These are phyloP conservation scores for Cyberlindnera mrakii DNA, from an alignment of 805 yeast genomes.

Conservation along the genomic window DNA sequence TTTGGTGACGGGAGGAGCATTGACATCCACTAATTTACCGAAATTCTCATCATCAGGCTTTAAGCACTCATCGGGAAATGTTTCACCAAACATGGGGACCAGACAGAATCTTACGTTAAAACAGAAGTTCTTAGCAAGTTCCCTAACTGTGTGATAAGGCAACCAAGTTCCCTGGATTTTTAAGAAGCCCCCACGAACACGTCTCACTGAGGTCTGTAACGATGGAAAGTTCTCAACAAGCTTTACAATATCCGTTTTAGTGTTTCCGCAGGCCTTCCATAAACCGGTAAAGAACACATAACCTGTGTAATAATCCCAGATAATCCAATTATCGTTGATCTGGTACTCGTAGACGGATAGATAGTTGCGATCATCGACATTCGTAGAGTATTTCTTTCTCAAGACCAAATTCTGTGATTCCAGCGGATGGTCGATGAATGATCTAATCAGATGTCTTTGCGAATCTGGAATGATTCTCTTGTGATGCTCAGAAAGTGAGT, in stretches of 20 bases:
- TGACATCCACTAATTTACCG: slow-evolving; percentile 19
- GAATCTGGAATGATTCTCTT: slow-evolving; percentile 18
- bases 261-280: slow-evolving; percentile 36
- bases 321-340: slow-evolving; percentile 64
- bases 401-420: slow-evolving; percentile 7
- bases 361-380: slow-evolving; percentile 65
- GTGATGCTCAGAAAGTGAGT: slow-evolving; percentile 9
- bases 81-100: slow-evolving; percentile 73
- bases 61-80: slow-evolving; percentile 39
- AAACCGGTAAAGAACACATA: slow-evolving; percentile 17
- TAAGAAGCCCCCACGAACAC: slow-evolving; percentile 86
- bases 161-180: slow-evolving; percentile 96
- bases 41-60: slow-evolving; percentile 18
- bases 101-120: slow-evolving; percentile 69
- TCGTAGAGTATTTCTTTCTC: slow-evolving; percentile 57
- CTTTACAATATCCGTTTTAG: slow-evolving; percentile 73
- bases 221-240: slow-evolving; percentile 34
- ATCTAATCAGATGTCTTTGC: slow-evolving; percentile 13
- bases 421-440: slow-evolving; percentile 1
- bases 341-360: slow-evolving; percentile 68
- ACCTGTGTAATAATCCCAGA: slow-evolving; percentile 26
- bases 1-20: slow-evolving; percentile 4
- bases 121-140: slow-evolving; percentile 69
- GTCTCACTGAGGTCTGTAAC: slow-evolving; percentile 30
- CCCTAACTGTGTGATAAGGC: slow-evolving; percentile 61